Base-by-base conservation (phyloP, 768 basidiomycete genomes). In the Leccinum rimulosum region DNA sequence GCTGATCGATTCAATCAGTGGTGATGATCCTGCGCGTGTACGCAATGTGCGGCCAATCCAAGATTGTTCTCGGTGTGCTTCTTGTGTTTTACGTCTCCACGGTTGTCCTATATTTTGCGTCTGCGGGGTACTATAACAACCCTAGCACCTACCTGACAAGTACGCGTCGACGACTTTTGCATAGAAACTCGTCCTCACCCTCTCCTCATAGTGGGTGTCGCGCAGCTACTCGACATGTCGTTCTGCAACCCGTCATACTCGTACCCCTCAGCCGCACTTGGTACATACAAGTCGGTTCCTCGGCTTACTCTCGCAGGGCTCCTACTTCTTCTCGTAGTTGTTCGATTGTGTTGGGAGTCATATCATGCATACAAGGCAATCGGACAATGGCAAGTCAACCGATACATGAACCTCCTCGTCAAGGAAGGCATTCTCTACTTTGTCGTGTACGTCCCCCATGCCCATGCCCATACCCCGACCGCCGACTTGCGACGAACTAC, bases 21-120 rank as follows among this genome's bases (percentile, higher is more conserved):
- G 47, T 62, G 33, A 69, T 69, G 68, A 63, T 69, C 50, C 30
- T 69, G 7, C 63, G 68, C 0, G 59, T 70, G 12, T 70, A 69
- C 28, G 66, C 68, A 19, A 57, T 70, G 55, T 69, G 66, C 38
- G 17, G 36, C n/a, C 53, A 38, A 36, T 64, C 65, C n/a, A 64
- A 17, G 55, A 35, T 49, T 12, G 27, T 68, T 38, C 49, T 68
- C 7, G 50, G 55, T 9, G 17, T 59, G 19, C 61, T 68, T 7
- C 59, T 69, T 4, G 50, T 52, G 17, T 7, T 62, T 27, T 68
- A 66, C 12, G 49, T 11, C 7, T 17, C 40, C 5, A 57, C 49
- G 9, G 27, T 69, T 10, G 2, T 52, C 38, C 19, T 60, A 10
- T 56, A 53, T 10, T 6, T 15, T 12, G 2, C 50, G 12, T 40